phyloP scores from a whole-genome alignment of 169 alveolate species.

The Cryptosporidium meleagridis region DNA sequence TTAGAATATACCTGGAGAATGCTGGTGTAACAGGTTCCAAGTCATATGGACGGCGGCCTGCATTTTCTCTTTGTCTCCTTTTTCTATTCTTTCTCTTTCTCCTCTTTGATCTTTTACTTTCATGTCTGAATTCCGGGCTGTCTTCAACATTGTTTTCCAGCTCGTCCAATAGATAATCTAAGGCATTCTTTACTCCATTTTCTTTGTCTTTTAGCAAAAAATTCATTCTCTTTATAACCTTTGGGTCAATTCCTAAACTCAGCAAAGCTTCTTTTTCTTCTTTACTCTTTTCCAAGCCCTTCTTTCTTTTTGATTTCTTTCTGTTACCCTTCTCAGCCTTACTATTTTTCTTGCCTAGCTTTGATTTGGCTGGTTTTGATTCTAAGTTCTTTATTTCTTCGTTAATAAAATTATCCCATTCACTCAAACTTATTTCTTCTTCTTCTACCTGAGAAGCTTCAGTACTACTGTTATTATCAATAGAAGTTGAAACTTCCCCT shows the following conservation, averaged over 20 bases:
- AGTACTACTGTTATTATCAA: background rate
- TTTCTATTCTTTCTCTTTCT: conserved; percentile 16
- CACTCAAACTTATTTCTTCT: conserved; percentile 41
- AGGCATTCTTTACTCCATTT: conserved; percentile 44
- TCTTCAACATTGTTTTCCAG: conserved; percentile 23
- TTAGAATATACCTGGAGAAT: conserved; percentile 43
- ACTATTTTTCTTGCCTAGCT: background rate
- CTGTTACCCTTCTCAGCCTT: background rate
- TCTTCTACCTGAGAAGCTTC: conserved; percentile 36
- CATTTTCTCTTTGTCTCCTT: background rate
- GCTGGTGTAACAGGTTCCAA: conserved; percentile 64
- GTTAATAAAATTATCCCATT: conserved; percentile 48
- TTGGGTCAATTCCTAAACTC: conserved; percentile 36
- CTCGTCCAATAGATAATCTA: conserved; percentile 40
- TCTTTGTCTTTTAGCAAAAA: conserved; percentile 22
- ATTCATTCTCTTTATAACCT: conserved; percentile 26
- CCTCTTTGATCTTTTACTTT: background rate
- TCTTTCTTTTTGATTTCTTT: background rate
- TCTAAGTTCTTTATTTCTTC: conserved; percentile 1
- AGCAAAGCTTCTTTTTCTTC: conserved; percentile 36
- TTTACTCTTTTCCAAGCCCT: conserved; percentile 1
- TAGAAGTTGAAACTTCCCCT: background rate
- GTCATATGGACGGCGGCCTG: conserved; percentile 36
- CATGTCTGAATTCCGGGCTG: background rate
- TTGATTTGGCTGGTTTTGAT: background rate